phyloP scores from a whole-genome alignment of 1,139 yeast genomes.

The Taphrina flavorubra region DNA sequence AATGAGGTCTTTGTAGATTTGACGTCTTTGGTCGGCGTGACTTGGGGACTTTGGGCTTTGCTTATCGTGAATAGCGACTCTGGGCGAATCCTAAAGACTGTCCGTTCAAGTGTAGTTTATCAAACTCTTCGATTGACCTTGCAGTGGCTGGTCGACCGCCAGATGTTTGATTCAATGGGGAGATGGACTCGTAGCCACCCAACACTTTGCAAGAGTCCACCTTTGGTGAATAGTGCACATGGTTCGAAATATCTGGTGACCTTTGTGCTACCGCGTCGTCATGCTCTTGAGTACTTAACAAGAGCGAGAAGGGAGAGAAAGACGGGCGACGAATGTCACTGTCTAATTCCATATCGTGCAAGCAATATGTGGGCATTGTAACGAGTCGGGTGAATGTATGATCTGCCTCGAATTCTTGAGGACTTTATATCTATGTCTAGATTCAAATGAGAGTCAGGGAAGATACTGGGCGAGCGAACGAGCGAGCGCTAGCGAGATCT shows the following conservation, averaged over 20 bases:
- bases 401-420: background rate
- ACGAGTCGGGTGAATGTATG: too few relatives aligned
- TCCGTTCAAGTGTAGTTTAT: background rate
- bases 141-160: background rate
- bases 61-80: background rate
- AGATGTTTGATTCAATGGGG: background rate
- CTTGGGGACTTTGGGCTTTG: background rate
- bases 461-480: too few relatives aligned
- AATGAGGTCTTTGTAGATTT: background rate
- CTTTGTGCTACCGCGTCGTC: background rate
- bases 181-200: background rate
- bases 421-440: background rate
- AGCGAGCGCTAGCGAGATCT: too few relatives aligned
- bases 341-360: background rate
- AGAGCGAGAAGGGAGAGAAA: background rate
- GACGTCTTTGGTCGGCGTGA: background rate
- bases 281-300: background rate
- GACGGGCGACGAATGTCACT: background rate
- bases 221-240: background rate
- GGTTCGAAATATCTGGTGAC: background rate
- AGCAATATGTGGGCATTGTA: background rate
- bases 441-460: too few relatives aligned
- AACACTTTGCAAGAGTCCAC: background rate
- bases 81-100: background rate
- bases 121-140: background rate